These are phyloP conservation scores for Malania oleifera DNA, from an alignment of 164 flowering plant genomes.

Conservation along the genomic window DNA sequence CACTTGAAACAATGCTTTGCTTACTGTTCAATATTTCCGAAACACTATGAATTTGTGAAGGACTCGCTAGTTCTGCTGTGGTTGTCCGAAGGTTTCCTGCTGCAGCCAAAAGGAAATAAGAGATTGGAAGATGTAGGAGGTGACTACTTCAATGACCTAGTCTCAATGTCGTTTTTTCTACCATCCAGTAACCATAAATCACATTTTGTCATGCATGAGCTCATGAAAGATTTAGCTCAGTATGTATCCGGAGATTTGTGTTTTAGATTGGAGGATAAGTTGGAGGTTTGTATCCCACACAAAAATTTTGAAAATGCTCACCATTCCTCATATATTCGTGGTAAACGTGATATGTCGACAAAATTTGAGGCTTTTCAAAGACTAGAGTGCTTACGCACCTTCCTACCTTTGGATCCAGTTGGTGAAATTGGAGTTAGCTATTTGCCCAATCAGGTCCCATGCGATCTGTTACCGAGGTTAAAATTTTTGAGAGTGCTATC, in stretches of 20 bases:
- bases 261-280: constrained; percentile 3
- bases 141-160: constrained; percentile 7
- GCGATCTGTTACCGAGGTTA: not conserved
- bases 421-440: too few relatives aligned
- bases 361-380: constrained; percentile 6
- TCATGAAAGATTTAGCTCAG: constrained; percentile 8
- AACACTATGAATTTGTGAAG: constrained; percentile 13
- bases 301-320: not conserved
- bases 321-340: constrained; percentile 5
- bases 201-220: constrained; percentile 12
- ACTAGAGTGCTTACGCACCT: constrained; percentile 10
- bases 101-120: not conserved
- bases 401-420: constrained; percentile 1
- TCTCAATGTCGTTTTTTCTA: constrained; percentile 11
- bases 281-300: too few relatives aligned
- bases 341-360: constrained; percentile 3
- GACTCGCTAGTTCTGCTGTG: constrained; percentile 9
- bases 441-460: not conserved
- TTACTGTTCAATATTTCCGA: constrained; percentile 17
- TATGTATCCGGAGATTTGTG: constrained; percentile 5
- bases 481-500: constrained; percentile 6
- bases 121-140: constrained; percentile 6
- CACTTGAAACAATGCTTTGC: constrained; percentile 17
- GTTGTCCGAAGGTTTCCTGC: constrained; percentile 17
- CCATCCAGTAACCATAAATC: not conserved